Evolutionary conservation across 495 filamentous ascomycete species (phyloP), one percentile per base, ranked within the genome.

Genomic region (Monascus purpureus): DNA sequence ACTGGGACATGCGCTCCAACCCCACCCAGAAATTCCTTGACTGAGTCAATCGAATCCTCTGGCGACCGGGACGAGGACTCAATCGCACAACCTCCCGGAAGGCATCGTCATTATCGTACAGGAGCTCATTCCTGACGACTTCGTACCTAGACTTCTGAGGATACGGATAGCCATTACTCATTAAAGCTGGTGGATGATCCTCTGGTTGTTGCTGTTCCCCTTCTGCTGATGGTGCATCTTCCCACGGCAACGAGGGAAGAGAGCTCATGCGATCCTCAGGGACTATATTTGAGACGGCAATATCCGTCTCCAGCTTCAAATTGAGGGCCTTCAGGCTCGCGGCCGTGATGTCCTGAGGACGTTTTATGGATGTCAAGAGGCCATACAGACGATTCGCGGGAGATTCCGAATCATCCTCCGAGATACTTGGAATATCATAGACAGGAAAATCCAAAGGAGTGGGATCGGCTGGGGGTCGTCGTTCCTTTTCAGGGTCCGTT

Each of bases 1-100:
- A 77, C 31, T 73, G 68, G 12, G 67, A 55, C 66, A 78, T 61
- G 9, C 55, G 53, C 39, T 72, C 63, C 34, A 80, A 46, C 4
- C 60, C 63, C 24, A 65, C 59, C 64, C 67, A 80, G 49, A 80
- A 78, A 32, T 67, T 69, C 35, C 72, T 57, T 29, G 72, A 63
- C 33, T 75, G 66, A 0, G 64, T 65, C 16, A 76, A 47, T 3
- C 63, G 54, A 5, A 66, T 56, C 12, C 61, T 49, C 27, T 49
- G 41, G 2, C 55, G 57, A 1, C 64, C 64, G 13, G 57, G 47
- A 4, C 49, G 51, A 9, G 54, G 55, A 1, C 53, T 46, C 14
- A 61, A 43, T 3, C 72, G 54, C 22, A 53, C 44, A 15, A 75
- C 52, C 33, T 62, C 63, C 3, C 65, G 46, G 41, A 71, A 80